Evolutionary conservation across 257 asterid species (phyloP).

Genomic region (Rehmannia glutinosa): DNA sequence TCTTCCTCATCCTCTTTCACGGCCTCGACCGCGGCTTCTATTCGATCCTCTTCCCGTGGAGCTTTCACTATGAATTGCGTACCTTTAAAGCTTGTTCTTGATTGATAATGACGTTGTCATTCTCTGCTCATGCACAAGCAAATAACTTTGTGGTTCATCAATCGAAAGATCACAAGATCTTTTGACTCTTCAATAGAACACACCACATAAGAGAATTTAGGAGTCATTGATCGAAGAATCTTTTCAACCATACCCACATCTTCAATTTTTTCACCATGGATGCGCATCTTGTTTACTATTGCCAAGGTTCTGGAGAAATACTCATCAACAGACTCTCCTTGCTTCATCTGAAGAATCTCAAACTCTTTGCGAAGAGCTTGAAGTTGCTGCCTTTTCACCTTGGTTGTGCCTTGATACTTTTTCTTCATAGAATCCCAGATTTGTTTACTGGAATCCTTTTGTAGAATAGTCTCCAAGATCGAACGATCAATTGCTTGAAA

Average conservation of each 20-base stretch:
- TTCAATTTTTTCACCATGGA: not conserved
- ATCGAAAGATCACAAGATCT: not conserved
- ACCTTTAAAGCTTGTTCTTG: not conserved
- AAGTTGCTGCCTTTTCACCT: not conserved
- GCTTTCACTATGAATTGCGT: not conserved
- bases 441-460: too few relatives aligned
- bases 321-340: not conserved
- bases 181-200: not conserved
- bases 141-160: not conserved
- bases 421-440: not conserved
- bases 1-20: not conserved
- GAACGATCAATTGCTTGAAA: not conserved
- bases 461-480: not conserved
- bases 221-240: not conserved
- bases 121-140: not conserved
- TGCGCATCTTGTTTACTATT: not conserved
- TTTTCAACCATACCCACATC: not conserved
- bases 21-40: not conserved
- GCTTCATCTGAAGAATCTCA: not conserved
- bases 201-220: not conserved
- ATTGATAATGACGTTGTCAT: not conserved
- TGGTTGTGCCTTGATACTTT: not conserved
- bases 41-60: not conserved
- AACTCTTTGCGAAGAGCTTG: not conserved
- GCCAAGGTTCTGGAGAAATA: not conserved